Percentiles rank a stretch among this genome's conserved stretches.
Evolutionary conservation across 148 eudicot genomes (phyloP).

Genomic region (Vaccinium macrocarpon): DNA sequence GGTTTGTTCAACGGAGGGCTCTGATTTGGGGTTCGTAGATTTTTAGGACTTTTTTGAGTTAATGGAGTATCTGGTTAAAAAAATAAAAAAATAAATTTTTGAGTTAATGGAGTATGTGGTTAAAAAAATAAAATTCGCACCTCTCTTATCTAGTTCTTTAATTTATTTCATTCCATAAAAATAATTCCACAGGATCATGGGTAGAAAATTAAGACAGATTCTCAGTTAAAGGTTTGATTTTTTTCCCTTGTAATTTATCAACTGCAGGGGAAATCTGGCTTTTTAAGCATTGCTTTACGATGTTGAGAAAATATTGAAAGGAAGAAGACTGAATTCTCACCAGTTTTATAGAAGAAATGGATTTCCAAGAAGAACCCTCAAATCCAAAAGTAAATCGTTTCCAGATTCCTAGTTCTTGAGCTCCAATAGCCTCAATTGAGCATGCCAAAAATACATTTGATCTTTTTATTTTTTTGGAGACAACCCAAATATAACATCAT

Average conservation of each 20-base stretch:
- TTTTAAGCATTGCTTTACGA: not conserved
- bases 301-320: not conserved
- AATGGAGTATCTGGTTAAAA: too few relatives aligned
- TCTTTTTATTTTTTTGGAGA: too few relatives aligned
- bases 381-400: conserved; percentile 24
- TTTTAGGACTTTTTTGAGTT: too few relatives aligned
- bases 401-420: conserved; percentile 39
- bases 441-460: conserved; percentile 6
- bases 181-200: not conserved
- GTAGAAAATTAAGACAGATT: not conserved
- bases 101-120: too few relatives aligned
- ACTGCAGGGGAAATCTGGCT: not conserved
- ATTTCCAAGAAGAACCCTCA: conserved; percentile 22
- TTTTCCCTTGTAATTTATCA: not conserved
- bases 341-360: not conserved
- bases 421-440: conserved; percentile 56
- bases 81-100: too few relatives aligned
- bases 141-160: not conserved
- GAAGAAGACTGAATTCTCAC: not conserved
- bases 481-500: too few relatives aligned
- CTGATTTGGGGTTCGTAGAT: too few relatives aligned
- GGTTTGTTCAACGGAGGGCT: too few relatives aligned
- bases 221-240: not conserved
- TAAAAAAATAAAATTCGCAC: not conserved
- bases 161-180: not conserved